Base-by-base conservation (phyloP, 2,329 filamentous ascomycete species). In the Fonsecaea erecta region DNA sequence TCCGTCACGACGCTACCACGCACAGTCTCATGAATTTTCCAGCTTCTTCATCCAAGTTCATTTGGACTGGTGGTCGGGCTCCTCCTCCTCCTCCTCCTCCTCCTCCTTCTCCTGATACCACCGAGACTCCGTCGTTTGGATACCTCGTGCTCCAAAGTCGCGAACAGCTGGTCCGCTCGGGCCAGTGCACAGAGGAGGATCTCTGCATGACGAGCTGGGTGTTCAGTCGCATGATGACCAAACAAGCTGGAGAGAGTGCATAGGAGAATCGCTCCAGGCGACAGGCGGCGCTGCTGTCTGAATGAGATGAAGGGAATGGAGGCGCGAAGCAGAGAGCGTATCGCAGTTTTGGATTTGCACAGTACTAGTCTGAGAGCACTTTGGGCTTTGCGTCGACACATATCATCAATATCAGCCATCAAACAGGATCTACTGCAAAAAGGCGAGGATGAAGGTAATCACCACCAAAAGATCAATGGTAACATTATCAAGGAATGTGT, bases 131-230 rank as follows among this genome's bases (percentile, higher is more conserved):
- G 9, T 48, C 43, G 18, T 56, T 63, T 48, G 56, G n/a, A 16
- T 62, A 56, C 34, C 26, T 16, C 16, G 46, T 60, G 43, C 54
- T 63, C 40, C 54, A 48, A 34, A 48, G 30, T 12, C 57, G 63
- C 14, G 63, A 65, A 46, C 57, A 52, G 11, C 37, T 65, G 3
- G 63, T 65, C 30, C 63, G 57, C 12, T 35, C 52, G 18, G 63
- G 63, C 3, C 40, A 52, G 9, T 52, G 48, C n/a, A 48, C 18
- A 4, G 57, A 51, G 4, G 24, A 43, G 16, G 56, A 63, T 18
- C 46, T 66, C 28, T 53, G 43, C 30, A 26, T 35, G 7, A 61
- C 60, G 4, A 37, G 64, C 26, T 66, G 63, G 63, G 52, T 4
- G 2, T 61, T 52, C 21, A 60, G 52, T 21, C 46, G 57, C 28